phyloP scores from a whole-genome alignment of 2,329 filamentous ascomycete genomes.

The Botrytis paeoniae region DNA sequence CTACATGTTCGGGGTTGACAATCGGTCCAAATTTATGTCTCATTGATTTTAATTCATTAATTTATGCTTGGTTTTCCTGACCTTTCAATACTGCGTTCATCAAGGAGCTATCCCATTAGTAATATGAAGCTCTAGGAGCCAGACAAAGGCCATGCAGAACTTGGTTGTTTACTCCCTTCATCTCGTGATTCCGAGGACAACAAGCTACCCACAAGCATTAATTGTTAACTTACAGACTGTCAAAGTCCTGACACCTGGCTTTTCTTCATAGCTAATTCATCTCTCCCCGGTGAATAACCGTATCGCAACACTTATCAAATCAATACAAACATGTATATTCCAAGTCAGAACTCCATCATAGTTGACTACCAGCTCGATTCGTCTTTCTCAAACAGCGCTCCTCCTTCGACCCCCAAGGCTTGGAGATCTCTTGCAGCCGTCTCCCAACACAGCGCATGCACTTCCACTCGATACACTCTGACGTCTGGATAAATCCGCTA shows the following conservation, averaged over 20 bases:
- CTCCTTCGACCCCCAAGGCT: not conserved
- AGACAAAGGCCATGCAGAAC: not conserved
- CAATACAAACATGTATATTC: not conserved
- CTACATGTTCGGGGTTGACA: not conserved
- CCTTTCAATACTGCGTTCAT: not conserved
- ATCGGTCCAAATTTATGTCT: not conserved
- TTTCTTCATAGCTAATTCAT: not conserved
- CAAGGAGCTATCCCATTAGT: not conserved
- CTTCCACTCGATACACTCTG: conserved; percentile 6
- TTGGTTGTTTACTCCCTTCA: not conserved
- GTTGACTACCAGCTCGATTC: not conserved
- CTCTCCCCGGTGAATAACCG: not conserved
- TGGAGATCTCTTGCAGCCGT: not conserved
- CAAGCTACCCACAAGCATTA: not conserved
- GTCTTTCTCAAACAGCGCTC: not conserved
- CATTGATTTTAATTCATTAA: not conserved
- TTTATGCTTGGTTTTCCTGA: not conserved
- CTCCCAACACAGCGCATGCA: not conserved
- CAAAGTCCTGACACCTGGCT: not conserved
- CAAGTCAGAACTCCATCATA: not conserved
- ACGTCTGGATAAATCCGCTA: not conserved
- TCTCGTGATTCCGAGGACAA: not conserved
- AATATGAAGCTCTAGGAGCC: not conserved
- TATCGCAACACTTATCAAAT: not conserved
- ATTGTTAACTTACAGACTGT: not conserved